Evolutionary conservation across 2,329 filamentous ascomycete species (phyloP), one percentile per base, ranked within the genome.

Genomic region (Beauveria australis): DNA sequence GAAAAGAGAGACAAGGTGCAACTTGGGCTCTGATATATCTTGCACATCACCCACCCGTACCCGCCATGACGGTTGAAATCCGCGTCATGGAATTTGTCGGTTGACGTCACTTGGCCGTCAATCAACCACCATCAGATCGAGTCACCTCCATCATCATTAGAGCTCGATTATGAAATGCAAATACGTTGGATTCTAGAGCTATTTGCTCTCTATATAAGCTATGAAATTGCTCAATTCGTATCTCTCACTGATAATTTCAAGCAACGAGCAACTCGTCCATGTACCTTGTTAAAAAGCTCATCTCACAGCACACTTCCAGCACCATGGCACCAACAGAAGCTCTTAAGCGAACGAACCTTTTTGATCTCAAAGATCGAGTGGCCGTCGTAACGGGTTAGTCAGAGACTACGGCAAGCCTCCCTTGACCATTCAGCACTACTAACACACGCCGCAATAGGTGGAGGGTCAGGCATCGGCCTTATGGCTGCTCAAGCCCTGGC

Each of bases 401-500:
- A 3, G 10, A 14, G 30, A 28, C 33, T 10, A 47, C 5, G 33
- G 5, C 16, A 18, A 22, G 10, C 5, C n/a, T 7, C 3, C n/a
- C 24, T 33, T 22, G 26, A 6, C 56, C 22, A 16, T 5, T 5
- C 6, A 46, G 22, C 28, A 47, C 52, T 22, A 8, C 43, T 16
- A 28, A 60, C 28, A 60, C 28, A 53, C 28, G 22, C 10, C n/a
- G 28, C 16, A 18, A 0, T 9, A 77, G 76, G 78, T 26, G 79
- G 81, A 47, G 81, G 81, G 37, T 82, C 86, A 61, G 86, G 85
- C 28, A 87, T 89, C 57, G 86, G 86, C 5, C 79, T 86, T 59
- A 89, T 89, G 86, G 85, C 85, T 48, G 82, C 84, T 2, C 83
- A 88, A 65, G 82, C 86, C 7, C 85, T 88, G 59, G 82, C 88